Conservation (phyloP, 2,329 filamentous ascomycete genomes). For the Mycogone perniciosa region DNA sequence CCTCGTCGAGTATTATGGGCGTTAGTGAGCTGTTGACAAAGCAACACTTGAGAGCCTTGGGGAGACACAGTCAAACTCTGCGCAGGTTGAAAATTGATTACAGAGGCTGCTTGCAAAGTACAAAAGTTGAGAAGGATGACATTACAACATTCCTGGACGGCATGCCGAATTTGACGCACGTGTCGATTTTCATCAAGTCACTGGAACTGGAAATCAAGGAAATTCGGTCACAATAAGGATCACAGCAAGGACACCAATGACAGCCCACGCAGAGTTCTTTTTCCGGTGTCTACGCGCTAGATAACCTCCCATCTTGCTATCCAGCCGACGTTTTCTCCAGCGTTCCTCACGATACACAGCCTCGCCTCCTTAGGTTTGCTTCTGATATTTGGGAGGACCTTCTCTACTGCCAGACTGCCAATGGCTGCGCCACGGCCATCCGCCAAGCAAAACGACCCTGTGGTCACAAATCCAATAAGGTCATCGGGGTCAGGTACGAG, state of each 20-base stretch:
- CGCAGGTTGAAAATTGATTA: background rate
- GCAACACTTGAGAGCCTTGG: background rate
- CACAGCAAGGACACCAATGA: background rate
- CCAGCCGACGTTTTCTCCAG: constrained; percentile 72
- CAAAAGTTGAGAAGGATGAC: background rate
- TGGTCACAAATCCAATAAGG: constrained; percentile 84
- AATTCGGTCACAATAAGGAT: background rate
- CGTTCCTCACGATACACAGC: constrained; percentile 74
- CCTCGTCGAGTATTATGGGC: background rate
- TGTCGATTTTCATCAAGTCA: background rate
- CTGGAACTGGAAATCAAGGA: no score
- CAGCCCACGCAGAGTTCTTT: background rate
- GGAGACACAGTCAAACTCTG: background rate
- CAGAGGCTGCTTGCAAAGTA: background rate
- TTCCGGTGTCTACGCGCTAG: constrained; percentile 20
- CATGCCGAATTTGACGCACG: background rate
- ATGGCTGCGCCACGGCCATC: constrained; percentile 71
- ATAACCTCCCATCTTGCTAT: constrained; percentile 71
- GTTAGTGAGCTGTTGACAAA: background rate
- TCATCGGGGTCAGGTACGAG: constrained; percentile 67
- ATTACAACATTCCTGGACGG: background rate
- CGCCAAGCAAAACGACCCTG: constrained; percentile 73
- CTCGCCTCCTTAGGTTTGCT: constrained; percentile 36
- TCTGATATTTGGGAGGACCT: constrained; percentile 38
- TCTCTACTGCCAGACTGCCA: constrained; percentile 59